These are phyloP conservation scores for Saprolegnia parasitica DNA, from an alignment of 352 stramenopile species.

Conservation along the genomic window DNA sequence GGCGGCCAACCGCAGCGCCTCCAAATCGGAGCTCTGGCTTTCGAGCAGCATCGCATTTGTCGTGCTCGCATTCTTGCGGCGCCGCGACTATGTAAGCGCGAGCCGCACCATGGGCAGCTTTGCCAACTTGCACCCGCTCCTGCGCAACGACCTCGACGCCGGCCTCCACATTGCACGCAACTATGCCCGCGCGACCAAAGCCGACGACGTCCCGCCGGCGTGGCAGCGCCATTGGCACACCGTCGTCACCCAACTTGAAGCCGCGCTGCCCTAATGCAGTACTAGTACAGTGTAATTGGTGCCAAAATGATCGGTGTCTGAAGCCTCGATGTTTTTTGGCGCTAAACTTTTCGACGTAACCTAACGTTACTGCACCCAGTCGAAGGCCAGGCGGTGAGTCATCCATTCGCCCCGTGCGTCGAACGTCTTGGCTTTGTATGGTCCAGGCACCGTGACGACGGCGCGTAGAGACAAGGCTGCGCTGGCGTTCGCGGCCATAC, in stretches of 20 bases:
- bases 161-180: background rate
- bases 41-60: background rate
- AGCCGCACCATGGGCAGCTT: background rate
- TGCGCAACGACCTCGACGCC: conserved; percentile 1
- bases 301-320: too few species aligned
- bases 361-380: too few species aligned
- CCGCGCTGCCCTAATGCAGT: background rate
- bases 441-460: background rate
- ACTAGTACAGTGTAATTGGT: too few species aligned
- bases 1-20: background rate
- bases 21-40: background rate
- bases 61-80: background rate
- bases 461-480: background rate
- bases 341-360: background rate
- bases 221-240: background rate
- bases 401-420: background rate
- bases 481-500: too few species aligned
- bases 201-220: background rate
- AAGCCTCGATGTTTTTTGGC: background rate
- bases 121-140: conserved; percentile 9
- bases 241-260: background rate
- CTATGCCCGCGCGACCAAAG: background rate
- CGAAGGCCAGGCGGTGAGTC: background rate
- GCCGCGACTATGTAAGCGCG: background rate
- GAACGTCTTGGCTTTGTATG: background rate